These are phyloP conservation scores for Pseudocercospora macadamiae DNA, from an alignment of 2,329 filamentous ascomycete species.

Conservation along the genomic window DNA sequence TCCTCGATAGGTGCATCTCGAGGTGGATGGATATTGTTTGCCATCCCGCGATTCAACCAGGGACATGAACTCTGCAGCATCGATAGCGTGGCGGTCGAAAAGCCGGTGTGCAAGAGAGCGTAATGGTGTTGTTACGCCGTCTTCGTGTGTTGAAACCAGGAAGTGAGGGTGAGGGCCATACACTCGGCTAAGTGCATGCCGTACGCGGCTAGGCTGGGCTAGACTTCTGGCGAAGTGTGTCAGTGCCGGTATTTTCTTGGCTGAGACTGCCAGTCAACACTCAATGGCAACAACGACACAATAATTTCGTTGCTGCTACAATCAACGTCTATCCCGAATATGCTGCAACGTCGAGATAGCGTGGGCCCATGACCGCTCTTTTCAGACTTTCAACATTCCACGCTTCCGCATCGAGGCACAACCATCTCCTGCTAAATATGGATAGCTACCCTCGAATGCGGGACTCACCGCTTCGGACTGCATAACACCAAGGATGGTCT, in stretches of 20 bases:
- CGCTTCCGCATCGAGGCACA: not conserved
- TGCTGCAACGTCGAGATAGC: too few relatives aligned
- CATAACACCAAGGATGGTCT: slow-evolving; percentile 6
- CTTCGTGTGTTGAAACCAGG: slow-evolving; percentile 8
- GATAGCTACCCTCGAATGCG: not conserved
- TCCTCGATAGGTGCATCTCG: not conserved
- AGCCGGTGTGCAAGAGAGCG: not conserved
- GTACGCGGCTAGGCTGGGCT: not conserved
- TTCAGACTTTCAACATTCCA: slow-evolving; percentile 4
- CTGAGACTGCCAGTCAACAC: not conserved
- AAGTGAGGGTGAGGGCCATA: slow-evolving; percentile 3
- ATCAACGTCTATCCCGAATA: not conserved
- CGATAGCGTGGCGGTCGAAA: not conserved
- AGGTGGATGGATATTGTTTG: not conserved
- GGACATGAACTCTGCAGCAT: too few relatives aligned
- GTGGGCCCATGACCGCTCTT: slow-evolving; percentile 1
- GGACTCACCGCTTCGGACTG: slow-evolving; percentile 14
- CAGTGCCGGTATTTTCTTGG: not conserved
- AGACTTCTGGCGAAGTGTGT: not conserved
- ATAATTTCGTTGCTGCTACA: not conserved
- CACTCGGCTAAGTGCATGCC: not conserved
- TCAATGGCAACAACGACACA: not conserved
- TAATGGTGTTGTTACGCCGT: slow-evolving; percentile 3
- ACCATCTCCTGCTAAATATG: not conserved
- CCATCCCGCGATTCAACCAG: not conserved